Evolutionary conservation across 2,329 filamentous ascomycete genomes (phyloP).

Genomic region (Hymenoscyphus scutula): DNA sequence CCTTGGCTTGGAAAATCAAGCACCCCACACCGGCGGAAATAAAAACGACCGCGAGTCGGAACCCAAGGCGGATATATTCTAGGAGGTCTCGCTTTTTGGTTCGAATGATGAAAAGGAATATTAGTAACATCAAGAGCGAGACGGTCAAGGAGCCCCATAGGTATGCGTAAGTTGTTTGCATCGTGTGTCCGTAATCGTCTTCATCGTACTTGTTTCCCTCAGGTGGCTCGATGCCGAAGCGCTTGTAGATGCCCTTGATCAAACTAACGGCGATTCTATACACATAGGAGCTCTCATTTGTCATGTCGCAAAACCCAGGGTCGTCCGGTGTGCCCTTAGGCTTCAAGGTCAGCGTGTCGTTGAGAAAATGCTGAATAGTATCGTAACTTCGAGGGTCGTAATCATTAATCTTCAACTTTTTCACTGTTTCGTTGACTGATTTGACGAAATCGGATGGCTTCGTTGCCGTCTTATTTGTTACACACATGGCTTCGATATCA

Average conservation of each 20-base stretch:
- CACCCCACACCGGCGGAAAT: conserved; percentile 8
- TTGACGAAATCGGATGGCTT: background rate
- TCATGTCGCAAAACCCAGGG: conserved; percentile 5
- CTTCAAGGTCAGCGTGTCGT: background rate
- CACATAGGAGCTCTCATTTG: background rate
- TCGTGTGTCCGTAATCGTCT: conserved; percentile 8
- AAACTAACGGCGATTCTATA: background rate
- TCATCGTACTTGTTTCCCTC: conserved; percentile 1
- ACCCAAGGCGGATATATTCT: conserved; percentile 11
- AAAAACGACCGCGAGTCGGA: conserved; percentile 10
- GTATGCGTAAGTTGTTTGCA: conserved; percentile 11
- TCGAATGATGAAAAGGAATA: conserved; percentile 14
- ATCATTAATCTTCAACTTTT: conserved; percentile 10
- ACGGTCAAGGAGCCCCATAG: conserved; percentile 10
- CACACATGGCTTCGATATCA: background rate
- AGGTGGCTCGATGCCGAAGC: conserved; percentile 9
- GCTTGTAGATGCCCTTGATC: conserved; percentile 7
- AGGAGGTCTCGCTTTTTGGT: conserved; percentile 15
- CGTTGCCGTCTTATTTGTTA: conserved; percentile 1
- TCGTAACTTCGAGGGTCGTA: conserved; percentile 13
- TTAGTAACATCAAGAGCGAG: conserved; percentile 7
- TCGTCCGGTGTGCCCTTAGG: background rate
- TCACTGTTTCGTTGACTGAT: conserved; percentile 1
- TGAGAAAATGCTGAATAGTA: background rate
- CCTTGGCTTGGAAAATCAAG: background rate